These are phyloP conservation scores for Boletus speciosus DNA, from an alignment of 768 basidiomycete species.

Conservation along the genomic window DNA sequence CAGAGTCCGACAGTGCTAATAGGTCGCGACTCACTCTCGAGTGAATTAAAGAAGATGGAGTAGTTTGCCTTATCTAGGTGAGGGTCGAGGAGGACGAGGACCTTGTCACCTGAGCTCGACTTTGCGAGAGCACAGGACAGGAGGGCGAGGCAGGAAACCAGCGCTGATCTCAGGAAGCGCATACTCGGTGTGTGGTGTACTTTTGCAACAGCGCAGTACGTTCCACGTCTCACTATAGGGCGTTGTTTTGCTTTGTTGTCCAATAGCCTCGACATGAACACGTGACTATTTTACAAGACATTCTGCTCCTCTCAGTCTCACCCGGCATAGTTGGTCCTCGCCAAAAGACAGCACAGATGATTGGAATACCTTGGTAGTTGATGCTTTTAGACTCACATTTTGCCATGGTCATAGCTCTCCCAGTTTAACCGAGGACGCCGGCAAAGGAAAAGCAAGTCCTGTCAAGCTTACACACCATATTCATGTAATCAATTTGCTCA, in stretches of 20 bases:
- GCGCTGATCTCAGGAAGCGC: constrained; percentile 24
- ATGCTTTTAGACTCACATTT: neutral
- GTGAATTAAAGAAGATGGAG: constrained; percentile 75
- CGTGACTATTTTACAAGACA: constrained; percentile 7
- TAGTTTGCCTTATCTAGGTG: constrained; percentile 63
- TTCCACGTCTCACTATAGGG: constrained; percentile 20
- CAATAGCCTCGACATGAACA: neutral
- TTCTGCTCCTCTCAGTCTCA: too few species aligned
- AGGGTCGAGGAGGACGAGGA: constrained; percentile 83
- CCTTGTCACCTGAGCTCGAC: constrained; percentile 79
- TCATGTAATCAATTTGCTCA: too few species aligned
- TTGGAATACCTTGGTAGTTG: neutral
- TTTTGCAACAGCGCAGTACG: neutral
- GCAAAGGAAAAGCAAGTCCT: too few species aligned
- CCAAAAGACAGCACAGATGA: too few species aligned
- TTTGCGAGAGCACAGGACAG: constrained; percentile 39
- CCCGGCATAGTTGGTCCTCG: too few species aligned
- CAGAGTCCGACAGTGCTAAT: neutral
- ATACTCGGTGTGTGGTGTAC: constrained; percentile 16
- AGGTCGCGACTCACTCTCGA: constrained; percentile 54
- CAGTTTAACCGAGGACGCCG: too few species aligned
- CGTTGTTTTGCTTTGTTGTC: constrained; percentile 18
- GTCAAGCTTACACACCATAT: too few species aligned
- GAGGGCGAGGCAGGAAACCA: constrained; percentile 30
- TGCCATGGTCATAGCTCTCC: too few species aligned